Conservation (phyloP, 78 protist species). For the Isochrysis galbana region DNA sequence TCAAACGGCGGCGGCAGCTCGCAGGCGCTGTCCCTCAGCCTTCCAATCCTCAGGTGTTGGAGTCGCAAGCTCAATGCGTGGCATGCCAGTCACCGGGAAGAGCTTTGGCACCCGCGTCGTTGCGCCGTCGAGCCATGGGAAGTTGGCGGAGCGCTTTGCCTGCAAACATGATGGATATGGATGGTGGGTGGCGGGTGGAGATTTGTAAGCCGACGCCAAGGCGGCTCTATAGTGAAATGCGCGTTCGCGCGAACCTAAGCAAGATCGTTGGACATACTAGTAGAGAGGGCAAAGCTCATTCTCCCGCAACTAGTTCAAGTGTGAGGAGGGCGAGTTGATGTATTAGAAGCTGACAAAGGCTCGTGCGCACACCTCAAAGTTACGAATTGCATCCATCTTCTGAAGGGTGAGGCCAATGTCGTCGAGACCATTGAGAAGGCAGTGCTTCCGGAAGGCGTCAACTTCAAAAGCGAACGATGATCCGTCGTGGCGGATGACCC, state of each 20-base stretch:
- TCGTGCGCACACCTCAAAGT: constrained; percentile 29
- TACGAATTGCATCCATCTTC: constrained; percentile 30
- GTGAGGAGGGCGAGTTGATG: no score
- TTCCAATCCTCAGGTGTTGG: not conserved
- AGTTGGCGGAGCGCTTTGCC: not conserved
- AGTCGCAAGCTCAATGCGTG: not conserved
- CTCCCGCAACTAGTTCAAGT: no score
- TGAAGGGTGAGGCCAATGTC: constrained; percentile 65
- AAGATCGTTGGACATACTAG: no score
- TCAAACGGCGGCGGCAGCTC: not conserved
- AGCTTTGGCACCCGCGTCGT: not conserved
- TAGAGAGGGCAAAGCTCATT: no score
- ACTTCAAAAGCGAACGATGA: constrained; percentile 18
- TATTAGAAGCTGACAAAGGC: no score
- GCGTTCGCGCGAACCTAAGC: no score
- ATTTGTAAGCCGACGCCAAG: no score
- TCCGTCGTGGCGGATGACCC: constrained; percentile 9
- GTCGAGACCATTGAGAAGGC: constrained; percentile 64
- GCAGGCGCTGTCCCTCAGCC: not conserved
- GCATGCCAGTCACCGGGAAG: not conserved
- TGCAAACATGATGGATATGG: no score
- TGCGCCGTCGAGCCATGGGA: constrained; percentile 10
- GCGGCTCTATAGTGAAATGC: no score
- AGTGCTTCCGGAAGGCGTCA: constrained; percentile 54
- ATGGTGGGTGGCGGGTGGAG: no score